These are phyloP conservation scores for Leccinum rimulosum DNA, from an alignment of 768 basidiomycete genomes.

Conservation along the genomic window DNA sequence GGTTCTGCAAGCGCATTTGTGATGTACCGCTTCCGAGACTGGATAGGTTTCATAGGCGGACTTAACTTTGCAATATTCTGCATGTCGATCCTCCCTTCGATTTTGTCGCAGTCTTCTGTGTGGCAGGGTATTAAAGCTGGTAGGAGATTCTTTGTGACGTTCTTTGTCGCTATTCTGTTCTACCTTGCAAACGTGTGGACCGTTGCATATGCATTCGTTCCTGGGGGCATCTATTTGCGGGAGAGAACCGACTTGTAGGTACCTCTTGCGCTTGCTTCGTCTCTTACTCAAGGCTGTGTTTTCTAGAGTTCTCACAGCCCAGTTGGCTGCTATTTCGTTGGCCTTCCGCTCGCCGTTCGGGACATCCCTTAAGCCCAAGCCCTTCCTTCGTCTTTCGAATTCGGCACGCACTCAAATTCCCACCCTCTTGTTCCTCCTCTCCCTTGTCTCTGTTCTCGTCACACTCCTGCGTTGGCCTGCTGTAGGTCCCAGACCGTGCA, in stretches of 20 bases:
- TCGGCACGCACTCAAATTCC: constrained; percentile 30
- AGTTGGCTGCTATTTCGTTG: constrained; percentile 48
- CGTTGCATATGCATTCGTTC: constrained; percentile 89
- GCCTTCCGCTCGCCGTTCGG: constrained; percentile 43
- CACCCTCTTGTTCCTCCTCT: constrained; percentile 37
- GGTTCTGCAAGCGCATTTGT: constrained; percentile 52
- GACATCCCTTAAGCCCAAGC: background rate
- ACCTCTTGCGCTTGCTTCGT: background rate
- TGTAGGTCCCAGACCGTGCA: constrained; percentile 52
- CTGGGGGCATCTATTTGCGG: constrained; percentile 69
- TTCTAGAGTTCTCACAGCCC: constrained; percentile 51
- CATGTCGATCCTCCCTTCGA: constrained; percentile 58
- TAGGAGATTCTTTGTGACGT: constrained; percentile 52
- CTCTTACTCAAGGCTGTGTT: background rate
- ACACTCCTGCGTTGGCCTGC: constrained; percentile 56
- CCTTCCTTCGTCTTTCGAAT: constrained; percentile 15
- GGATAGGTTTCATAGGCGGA: constrained; percentile 71
- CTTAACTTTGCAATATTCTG: constrained; percentile 59
- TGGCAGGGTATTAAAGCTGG: constrained; percentile 38
- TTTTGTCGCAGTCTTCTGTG: constrained; percentile 47
- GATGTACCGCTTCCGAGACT: constrained; percentile 60
- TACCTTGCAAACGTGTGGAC: constrained; percentile 75
- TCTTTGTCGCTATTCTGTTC: constrained; percentile 60
- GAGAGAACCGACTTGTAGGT: constrained; percentile 76
- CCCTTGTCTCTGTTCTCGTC: constrained; percentile 48